Percentiles rank a stretch among this genome's conserved stretches.
These are phyloP conservation scores for Fusarium musae DNA, from an alignment of 2,329 filamentous ascomycete genomes.

Conservation along the genomic window DNA sequence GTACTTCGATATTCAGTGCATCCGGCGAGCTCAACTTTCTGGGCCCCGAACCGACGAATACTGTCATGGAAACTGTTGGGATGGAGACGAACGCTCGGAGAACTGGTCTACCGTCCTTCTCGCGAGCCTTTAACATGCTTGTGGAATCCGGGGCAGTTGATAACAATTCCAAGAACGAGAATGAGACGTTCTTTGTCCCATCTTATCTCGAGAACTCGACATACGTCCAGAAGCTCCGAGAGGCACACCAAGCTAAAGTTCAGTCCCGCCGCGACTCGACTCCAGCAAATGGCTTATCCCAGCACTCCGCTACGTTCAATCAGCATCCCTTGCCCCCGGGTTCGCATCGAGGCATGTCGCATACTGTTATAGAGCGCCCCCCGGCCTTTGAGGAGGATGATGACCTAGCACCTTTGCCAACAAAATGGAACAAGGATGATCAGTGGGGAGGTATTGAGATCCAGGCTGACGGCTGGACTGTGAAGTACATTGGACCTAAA, in stretches of 20 bases:
- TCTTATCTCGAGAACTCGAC: constrained; percentile 83
- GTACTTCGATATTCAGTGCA: constrained; percentile 61
- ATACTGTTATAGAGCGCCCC: constrained; percentile 84
- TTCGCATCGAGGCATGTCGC: constrained; percentile 80
- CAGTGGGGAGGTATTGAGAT: constrained; percentile 80
- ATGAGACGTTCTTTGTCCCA: constrained; percentile 77
- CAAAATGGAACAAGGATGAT: constrained; percentile 83
- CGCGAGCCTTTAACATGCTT: constrained; percentile 64
- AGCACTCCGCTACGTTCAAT: constrained; percentile 61
- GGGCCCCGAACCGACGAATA: constrained; percentile 19
- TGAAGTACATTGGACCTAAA: constrained; percentile 66
- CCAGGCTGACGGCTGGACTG: constrained; percentile 76
- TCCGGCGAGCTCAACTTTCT: constrained; percentile 50
- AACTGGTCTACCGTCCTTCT: constrained; percentile 57
- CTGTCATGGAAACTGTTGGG: constrained; percentile 49
- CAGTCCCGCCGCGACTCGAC: constrained; percentile 60
- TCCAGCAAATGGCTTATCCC: constrained; percentile 28
- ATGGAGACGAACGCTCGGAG: constrained; percentile 46
- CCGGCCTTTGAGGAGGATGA: constrained; percentile 70
- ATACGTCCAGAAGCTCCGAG: constrained; percentile 80
- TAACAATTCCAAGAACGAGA: constrained; percentile 39
- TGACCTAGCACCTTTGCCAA: constrained; percentile 74
- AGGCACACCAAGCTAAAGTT: constrained; percentile 72
- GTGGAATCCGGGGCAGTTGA: constrained; percentile 50
- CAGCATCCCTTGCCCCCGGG: constrained; percentile 55